Percentiles rank a stretch among this genome's conserved stretches.
phyloP scores from a whole-genome alignment of 768 basidiomycete genomes.

The Phallus indusiatus region DNA sequence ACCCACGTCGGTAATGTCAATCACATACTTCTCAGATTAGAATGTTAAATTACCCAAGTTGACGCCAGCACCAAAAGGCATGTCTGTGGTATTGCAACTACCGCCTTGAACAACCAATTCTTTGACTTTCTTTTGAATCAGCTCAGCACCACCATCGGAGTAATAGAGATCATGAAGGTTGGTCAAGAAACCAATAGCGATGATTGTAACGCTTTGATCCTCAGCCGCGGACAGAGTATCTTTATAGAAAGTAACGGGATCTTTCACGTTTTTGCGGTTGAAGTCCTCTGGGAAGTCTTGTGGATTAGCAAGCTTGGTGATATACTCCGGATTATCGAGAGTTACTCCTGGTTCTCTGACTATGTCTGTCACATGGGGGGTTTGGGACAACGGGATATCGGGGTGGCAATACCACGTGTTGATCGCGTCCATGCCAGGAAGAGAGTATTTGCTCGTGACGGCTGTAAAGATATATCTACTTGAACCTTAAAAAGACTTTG shows the following conservation, averaged over 20 bases:
- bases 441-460: background rate
- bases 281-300: background rate
- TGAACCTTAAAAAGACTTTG: too few species aligned
- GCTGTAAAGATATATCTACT: background rate
- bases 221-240: background rate
- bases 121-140: background rate
- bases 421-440: background rate
- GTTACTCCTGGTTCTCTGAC: background rate
- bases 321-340: background rate
- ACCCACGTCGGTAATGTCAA: background rate
- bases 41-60: background rate
- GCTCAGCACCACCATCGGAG: background rate
- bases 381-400: background rate
- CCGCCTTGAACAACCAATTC: slow-evolving; percentile 2
- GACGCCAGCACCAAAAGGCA: background rate
- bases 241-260: background rate
- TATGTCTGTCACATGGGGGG: background rate
- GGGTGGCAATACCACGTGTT: slow-evolving; percentile 1
- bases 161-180: slow-evolving; percentile 2
- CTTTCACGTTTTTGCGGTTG: background rate
- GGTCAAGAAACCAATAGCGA: slow-evolving; percentile 1
- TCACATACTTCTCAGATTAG: background rate
- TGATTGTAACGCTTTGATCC: slow-evolving; percentile 1
- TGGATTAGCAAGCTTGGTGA: background rate
- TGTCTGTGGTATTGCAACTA: background rate